A percentile compares a stretch with the other conserved stretches of the same genome.
These are phyloP conservation scores for Colletotrichum limetticola DNA, from an alignment of 2,329 filamentous ascomycete species.

Conservation along the genomic window DNA sequence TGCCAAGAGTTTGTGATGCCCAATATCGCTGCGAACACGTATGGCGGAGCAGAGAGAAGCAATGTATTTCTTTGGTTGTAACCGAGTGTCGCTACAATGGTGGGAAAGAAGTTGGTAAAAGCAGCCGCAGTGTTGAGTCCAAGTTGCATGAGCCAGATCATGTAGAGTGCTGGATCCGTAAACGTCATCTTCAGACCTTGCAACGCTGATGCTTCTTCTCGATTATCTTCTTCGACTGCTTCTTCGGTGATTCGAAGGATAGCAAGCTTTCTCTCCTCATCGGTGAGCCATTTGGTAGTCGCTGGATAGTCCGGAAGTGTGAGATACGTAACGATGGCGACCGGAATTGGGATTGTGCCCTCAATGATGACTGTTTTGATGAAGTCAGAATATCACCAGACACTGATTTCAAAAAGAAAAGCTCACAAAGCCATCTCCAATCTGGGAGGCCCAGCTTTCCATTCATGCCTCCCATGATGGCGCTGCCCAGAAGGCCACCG, in stretches of 20 bases:
- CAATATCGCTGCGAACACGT: constrained; percentile 54
- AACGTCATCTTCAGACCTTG: constrained; percentile 10
- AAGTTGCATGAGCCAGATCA: constrained; percentile 24
- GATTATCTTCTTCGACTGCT: background rate
- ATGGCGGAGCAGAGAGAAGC: constrained; percentile 59
- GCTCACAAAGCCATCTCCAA: constrained; percentile 78
- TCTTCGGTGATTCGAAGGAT: background rate
- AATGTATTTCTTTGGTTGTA: constrained; percentile 48
- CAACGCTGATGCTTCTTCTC: background rate
- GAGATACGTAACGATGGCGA: background rate
- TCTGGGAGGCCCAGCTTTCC: constrained; percentile 52
- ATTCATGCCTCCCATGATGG: constrained; percentile 41
- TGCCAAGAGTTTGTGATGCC: constrained; percentile 55
- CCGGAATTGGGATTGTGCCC: background rate
- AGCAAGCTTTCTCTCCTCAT: background rate
- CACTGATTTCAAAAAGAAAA: background rate
- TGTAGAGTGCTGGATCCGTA: constrained; percentile 16
- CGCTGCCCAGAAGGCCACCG: constrained; percentile 41
- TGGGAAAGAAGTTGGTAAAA: constrained; percentile 44
- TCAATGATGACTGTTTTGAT: background rate
- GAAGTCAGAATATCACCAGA: background rate
- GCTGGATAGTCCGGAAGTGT: background rate
- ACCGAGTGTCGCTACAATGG: constrained; percentile 45
- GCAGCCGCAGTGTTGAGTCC: constrained; percentile 7
- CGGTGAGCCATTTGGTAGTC: background rate